phyloP scores from a whole-genome alignment of 108 stramenopile species.

The Cyclotella baltica region DNA sequence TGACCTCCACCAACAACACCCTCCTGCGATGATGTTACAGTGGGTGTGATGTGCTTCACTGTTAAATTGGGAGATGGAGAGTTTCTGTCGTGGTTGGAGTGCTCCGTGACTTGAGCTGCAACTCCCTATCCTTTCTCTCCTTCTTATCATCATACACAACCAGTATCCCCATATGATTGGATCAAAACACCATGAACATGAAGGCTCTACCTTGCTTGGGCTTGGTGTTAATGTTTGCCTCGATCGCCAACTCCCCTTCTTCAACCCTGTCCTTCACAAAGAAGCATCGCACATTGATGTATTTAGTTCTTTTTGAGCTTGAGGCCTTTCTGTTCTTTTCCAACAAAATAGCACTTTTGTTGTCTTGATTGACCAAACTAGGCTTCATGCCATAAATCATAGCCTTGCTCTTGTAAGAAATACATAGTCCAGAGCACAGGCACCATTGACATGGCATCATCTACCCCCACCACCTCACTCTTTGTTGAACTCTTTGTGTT shows the following conservation, averaged over 20 bases:
- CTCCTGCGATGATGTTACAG: no score
- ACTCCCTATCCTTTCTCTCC: no score
- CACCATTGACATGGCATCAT: slow-evolving; percentile 44
- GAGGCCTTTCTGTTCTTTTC: slow-evolving; percentile 53
- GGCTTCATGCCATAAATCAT: slow-evolving; percentile 28
- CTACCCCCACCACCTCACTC: slow-evolving; percentile 17
- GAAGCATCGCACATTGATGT: slow-evolving; percentile 62
- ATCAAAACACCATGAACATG: background rate
- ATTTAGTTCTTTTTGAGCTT: slow-evolving; percentile 31
- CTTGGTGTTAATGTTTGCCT: slow-evolving; percentile 20
- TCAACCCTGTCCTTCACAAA: slow-evolving; percentile 49
- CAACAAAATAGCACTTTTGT: slow-evolving; percentile 55
- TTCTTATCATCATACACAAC: background rate
- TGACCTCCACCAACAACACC: no score
- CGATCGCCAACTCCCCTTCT: slow-evolving; percentile 35
- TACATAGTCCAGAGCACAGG: slow-evolving; percentile 54
- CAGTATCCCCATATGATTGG: background rate
- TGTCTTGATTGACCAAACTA: slow-evolving; percentile 57
- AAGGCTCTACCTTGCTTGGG: slow-evolving; percentile 36
- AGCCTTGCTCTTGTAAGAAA: slow-evolving; percentile 63
- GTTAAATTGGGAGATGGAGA: no score
- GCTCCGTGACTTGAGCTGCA: no score
- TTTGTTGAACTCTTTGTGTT: slow-evolving; percentile 55
- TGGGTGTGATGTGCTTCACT: no score
- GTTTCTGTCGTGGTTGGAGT: no score